Evolutionary conservation across 2,329 filamentous ascomycete species (phyloP).

Genomic region (Hypomyces perniciosus): DNA sequence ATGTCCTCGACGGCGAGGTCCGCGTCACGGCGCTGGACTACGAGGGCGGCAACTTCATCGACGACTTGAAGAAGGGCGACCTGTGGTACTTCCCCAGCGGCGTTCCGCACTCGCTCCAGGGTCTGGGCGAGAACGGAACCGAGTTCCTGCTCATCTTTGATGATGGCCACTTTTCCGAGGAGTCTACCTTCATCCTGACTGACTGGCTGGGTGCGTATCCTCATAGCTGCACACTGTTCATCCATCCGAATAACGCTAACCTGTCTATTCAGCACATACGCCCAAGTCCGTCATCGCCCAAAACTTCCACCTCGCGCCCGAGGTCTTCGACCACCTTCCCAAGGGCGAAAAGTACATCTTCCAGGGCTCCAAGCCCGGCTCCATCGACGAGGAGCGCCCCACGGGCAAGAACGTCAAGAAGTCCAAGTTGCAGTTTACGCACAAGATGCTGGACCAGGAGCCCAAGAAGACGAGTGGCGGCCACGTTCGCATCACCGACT

Average conservation of each 20-base stretch:
- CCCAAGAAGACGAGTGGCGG: conserved; percentile 63
- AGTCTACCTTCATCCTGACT: conserved; percentile 66
- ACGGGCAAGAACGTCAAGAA: conserved; percentile 56
- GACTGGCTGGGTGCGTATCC: conserved; percentile 58
- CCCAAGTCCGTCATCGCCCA: conserved; percentile 66
- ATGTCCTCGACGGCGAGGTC: conserved; percentile 63
- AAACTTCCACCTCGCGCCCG: conserved; percentile 67
- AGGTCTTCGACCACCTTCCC: conserved; percentile 64
- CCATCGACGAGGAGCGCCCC: conserved; percentile 61
- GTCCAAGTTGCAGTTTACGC: conserved; percentile 63
- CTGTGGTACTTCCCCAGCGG: conserved; percentile 78
- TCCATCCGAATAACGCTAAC: not conserved
- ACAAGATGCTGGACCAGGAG: conserved; percentile 64
- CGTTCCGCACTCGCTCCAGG: conserved; percentile 71
- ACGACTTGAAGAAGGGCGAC: conserved; percentile 70
- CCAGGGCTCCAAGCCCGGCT: conserved; percentile 57
- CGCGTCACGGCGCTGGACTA: conserved; percentile 68
- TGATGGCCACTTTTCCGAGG: conserved; percentile 47
- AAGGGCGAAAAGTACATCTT: conserved; percentile 71
- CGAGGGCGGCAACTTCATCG: conserved; percentile 70
- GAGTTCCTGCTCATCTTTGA: conserved; percentile 46
- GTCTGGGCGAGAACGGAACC: conserved; percentile 56
- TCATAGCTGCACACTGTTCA: too few relatives aligned
- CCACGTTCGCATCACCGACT: conserved; percentile 67
- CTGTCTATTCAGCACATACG: conserved; percentile 53